Evolutionary conservation across 2,329 filamentous ascomycete species (phyloP), one percentile per base, ranked within the genome.

Genomic region (Polytolypa hystricis): DNA sequence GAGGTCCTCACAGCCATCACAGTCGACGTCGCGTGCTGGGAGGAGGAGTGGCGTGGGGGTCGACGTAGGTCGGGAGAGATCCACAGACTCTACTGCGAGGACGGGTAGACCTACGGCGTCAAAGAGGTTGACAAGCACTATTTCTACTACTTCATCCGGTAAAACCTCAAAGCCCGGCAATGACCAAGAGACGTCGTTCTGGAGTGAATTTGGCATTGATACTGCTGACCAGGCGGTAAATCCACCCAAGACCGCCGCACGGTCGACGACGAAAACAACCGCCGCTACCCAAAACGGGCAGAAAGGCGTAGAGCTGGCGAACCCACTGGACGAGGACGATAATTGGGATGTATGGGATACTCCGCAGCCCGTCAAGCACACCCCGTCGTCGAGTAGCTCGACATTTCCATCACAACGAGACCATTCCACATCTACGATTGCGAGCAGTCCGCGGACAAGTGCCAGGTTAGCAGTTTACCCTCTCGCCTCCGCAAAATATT

Each of bases 311-410:
- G 55, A 46, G 42, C 50, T 47, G 47, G 49, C 47, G 47, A 54
- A 48, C 50, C 51, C 55, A 51, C 52, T 65, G 44, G 67, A 68
- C 43, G 60, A 61, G 31, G 65, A 66, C 45, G 70, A 71, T 39
- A 58, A 57, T 36, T 74, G 70, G 71, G 70, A 71, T 52, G 62
- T 57, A 39, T 74, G 71, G 71, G 71, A 74, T 41, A 66, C 68
- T 3, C 67, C 70, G 12, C 50, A 56, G 37, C 51, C 52, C 14
- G 54, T 57, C 47, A 55, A 47, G 43, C 56, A 65, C 42, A 64
- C 63, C 23, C 56, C 61, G 29, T 62, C 60, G 17, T 61, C 61
- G 41, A 60, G 65, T 44, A 67, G 62, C 45, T 71, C 67, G 12
- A 70, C 68, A 23, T 59, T 71, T 30, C 62, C 62, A 39, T 69